Conservation (phyloP, 257 asterid genomes). For the Perilla frutescens region DNA sequence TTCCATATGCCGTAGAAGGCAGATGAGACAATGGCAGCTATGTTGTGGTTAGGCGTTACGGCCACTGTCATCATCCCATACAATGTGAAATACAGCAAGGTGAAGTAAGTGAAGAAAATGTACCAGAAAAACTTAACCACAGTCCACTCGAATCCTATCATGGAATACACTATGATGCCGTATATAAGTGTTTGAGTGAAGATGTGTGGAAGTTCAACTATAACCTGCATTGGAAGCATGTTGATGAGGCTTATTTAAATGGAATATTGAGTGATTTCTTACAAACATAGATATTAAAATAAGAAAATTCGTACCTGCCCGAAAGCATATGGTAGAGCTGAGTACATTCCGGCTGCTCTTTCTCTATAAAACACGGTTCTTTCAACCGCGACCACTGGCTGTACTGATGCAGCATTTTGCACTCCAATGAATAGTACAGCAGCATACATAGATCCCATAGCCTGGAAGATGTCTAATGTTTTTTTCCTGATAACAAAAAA, state of each 20-base stretch:
- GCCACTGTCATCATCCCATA: conserved; percentile 81
- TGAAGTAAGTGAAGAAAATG: conserved; percentile 68
- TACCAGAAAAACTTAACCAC: conserved; percentile 67
- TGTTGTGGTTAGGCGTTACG: conserved; percentile 64
- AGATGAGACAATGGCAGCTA: conserved; percentile 61
- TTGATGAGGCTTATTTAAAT: not conserved
- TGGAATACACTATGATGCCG: conserved; percentile 61
- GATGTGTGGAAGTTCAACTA: conserved; percentile 67
- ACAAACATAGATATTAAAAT: not conserved
- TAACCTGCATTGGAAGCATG: conserved; percentile 43
- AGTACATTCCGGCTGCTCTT: conserved; percentile 84
- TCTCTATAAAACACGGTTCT: conserved; percentile 82
- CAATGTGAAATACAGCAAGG: conserved; percentile 69
- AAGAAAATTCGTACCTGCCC: conserved; percentile 52
- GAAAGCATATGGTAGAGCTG: conserved; percentile 74
- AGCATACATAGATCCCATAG: conserved; percentile 77
- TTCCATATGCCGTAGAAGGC: conserved; percentile 66
- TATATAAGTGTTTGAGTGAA: conserved; percentile 55
- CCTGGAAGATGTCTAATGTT: conserved; percentile 57
- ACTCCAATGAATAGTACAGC: conserved; percentile 67
- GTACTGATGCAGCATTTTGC: conserved; percentile 67
- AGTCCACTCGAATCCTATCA: conserved; percentile 82
- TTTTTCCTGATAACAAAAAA: conserved; percentile 6
- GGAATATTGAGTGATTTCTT: not conserved
- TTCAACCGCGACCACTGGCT: conserved; percentile 72